Percentiles rank a stretch among this genome's conserved stretches.
These are phyloP conservation scores for Boletus vinaceobasis DNA, from an alignment of 768 basidiomycete genomes.

Conservation along the genomic window DNA sequence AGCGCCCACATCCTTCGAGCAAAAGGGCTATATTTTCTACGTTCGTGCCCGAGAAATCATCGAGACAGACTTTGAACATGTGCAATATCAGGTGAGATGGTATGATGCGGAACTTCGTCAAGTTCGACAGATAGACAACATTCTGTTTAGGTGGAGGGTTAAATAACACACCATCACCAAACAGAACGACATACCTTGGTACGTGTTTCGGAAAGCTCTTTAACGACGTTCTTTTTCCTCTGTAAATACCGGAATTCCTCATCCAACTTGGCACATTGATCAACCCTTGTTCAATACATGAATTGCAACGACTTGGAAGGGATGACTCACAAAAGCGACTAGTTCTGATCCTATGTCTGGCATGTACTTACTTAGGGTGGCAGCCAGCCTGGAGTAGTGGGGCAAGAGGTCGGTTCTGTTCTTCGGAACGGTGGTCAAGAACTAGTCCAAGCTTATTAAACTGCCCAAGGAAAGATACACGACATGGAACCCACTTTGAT, in stretches of 20 bases:
- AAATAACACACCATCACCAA: not conserved
- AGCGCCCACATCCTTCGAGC: constrained; percentile 92
- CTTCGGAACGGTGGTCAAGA: constrained; percentile 79
- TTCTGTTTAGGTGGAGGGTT: constrained; percentile 52
- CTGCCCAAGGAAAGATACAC: not conserved
- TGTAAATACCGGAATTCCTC: constrained; percentile 97
- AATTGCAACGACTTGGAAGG: not conserved
- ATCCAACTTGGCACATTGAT: constrained; percentile 60
- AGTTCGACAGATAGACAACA: constrained; percentile 77
- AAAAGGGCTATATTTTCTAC: constrained; percentile 90
- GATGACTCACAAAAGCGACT: constrained; percentile 64
- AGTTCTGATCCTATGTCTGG: constrained; percentile 86
- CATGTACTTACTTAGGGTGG: constrained; percentile 89
- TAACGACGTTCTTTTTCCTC: constrained; percentile 87
- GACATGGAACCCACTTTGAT: constrained; percentile 56
- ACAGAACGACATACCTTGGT: constrained; percentile 56
- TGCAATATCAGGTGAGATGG: constrained; percentile 90
- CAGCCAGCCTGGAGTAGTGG: constrained; percentile 87
- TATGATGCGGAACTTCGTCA: constrained; percentile 95
- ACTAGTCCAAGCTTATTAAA: constrained; percentile 41
- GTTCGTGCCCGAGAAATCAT: constrained; percentile 90
- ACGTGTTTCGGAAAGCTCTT: constrained; percentile 82
- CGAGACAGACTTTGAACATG: constrained; percentile 94
- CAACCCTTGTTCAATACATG: not conserved
- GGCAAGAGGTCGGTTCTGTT: constrained; percentile 88